Evolutionary conservation across 2,329 filamentous ascomycete species (phyloP).

Genomic region (Penicillium polonicum): DNA sequence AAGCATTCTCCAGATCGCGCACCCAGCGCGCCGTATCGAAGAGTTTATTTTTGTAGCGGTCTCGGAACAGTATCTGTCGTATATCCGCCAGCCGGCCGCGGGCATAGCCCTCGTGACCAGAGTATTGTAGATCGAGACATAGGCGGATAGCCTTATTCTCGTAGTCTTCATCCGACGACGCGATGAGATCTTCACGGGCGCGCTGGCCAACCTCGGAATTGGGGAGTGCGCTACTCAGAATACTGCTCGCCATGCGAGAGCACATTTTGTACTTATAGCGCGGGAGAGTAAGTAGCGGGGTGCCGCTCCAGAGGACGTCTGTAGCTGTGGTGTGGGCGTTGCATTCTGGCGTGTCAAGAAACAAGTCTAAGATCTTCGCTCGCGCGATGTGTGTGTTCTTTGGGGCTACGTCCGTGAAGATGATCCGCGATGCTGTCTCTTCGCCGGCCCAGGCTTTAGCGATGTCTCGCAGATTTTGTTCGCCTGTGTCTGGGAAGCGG

Average conservation of each 20-base stretch:
- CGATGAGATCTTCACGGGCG: constrained; percentile 74
- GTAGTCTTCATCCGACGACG: constrained; percentile 75
- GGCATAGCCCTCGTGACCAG: constrained; percentile 28
- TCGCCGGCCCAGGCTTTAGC: constrained; percentile 80
- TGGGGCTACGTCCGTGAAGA: constrained; percentile 95
- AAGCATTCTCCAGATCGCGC: constrained; percentile 80
- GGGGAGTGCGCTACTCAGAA: constrained; percentile 84
- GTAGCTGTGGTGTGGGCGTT: constrained; percentile 98
- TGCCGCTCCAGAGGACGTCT: constrained; percentile 94
- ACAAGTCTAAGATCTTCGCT: constrained; percentile 87
- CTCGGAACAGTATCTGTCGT: constrained; percentile 76
- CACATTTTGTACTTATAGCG: constrained; percentile 99
- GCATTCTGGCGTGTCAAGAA: constrained; percentile 95
- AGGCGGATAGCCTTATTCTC: constrained; percentile 73
- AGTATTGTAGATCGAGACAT: constrained; percentile 63
- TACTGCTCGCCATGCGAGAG: constrained; percentile 94
- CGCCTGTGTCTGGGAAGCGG: constrained; percentile 92
- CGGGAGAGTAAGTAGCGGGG: constrained; percentile 83
- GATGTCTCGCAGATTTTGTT: constrained; percentile 77
- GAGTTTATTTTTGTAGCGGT: constrained; percentile 79
- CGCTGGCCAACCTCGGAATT: constrained; percentile 63
- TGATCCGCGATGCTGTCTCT: constrained; percentile 79
- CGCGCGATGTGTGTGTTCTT: constrained; percentile 92
- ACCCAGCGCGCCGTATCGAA: constrained; percentile 95
- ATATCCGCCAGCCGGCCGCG: constrained; percentile 74